Evolutionary conservation across 208 protist genomes (phyloP), one percentile per base, ranked within the genome.

Genomic region (Angomonas desouzai): DNA sequence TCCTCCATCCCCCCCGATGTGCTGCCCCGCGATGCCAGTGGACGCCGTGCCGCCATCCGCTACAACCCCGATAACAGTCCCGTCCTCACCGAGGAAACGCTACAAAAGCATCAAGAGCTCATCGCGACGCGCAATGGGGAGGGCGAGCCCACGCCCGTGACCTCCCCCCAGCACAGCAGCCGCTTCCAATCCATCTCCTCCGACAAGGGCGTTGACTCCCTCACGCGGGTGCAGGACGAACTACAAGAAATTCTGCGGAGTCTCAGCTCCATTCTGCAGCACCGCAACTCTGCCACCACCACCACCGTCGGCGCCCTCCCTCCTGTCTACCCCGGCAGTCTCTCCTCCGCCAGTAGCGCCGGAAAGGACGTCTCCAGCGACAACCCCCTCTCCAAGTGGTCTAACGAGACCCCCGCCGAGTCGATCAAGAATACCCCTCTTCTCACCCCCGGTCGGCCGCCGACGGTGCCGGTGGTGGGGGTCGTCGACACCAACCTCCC

Each of bases 171-270:
- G 13, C 20, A 27, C 4, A 34, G 40, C 58, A 45, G 30, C 29
- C 25, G 3, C 23, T 30, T 53, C 43, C 56, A 30, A n/a, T 47
- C 56, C 56, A 29, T 48, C 20, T 6, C 23, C 34, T 48, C 56
- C 1, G 56, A 51, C 9, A 27, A 13, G 45, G n/a, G 20, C 18
- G 45, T 4, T 6, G 10, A 27, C 20, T 23, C 45, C 20, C 20
- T 51, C 9, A 9, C 20, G 18, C 10, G 20, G 20, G 20, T 34
- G 28, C 6, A 22, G 28, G 55, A 59, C n/a, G 55, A 59, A 29
- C 45, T 74, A 36, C 55, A 62, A 10, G 55, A 66, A 45, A 74
- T 74, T 29, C 53, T 53, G 1, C 25, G 62, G 3, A 55, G 59
- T 22, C 51, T 74, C 32, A 57, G 47, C n/a, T 28, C 66, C 18